Conservation (phyloP, 306 rosid genomes). For the Castanospermum australe region DNA sequence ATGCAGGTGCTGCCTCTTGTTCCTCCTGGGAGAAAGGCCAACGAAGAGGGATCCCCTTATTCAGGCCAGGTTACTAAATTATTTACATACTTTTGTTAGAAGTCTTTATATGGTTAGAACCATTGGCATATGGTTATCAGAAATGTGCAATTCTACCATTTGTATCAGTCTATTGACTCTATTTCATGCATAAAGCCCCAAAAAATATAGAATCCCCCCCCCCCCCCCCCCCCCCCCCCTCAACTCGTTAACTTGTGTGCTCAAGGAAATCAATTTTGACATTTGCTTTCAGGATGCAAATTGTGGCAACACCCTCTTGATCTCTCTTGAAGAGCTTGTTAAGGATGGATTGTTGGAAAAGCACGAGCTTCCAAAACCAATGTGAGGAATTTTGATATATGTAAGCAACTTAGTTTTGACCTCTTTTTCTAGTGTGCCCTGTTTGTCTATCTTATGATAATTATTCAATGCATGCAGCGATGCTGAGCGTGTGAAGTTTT, state of each 20-base stretch:
- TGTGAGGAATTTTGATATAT: slow-evolving; percentile 53
- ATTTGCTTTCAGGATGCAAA: slow-evolving; percentile 74
- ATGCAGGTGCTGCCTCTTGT: slow-evolving; percentile 69
- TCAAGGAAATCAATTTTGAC: background rate
- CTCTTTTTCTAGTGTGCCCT: background rate
- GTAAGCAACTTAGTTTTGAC: background rate
- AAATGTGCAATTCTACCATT: background rate
- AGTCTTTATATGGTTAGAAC: background rate
- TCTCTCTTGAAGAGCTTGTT: slow-evolving; percentile 87
- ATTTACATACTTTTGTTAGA: background rate
- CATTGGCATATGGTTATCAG: background rate
- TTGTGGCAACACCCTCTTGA: slow-evolving; percentile 93
- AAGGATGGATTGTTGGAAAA: slow-evolving; percentile 81
- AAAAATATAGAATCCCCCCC: background rate
- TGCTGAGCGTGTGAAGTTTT: slow-evolving; percentile 64
- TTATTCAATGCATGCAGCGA: slow-evolving; percentile 53
- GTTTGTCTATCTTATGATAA: slow-evolving; percentile 18
- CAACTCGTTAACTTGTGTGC: background rate
- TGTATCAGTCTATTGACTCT: background rate
- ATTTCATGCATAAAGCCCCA: background rate
- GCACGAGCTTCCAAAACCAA: slow-evolving; percentile 81
- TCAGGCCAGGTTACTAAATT: slow-evolving; percentile 12
- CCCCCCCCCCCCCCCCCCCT: background rate
- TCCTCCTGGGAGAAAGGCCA: slow-evolving; percentile 69
- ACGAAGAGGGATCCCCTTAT: slow-evolving; percentile 57